Base-by-base conservation (phyloP, 495 filamentous ascomycete species). In the Penicillium robsamsonii region DNA sequence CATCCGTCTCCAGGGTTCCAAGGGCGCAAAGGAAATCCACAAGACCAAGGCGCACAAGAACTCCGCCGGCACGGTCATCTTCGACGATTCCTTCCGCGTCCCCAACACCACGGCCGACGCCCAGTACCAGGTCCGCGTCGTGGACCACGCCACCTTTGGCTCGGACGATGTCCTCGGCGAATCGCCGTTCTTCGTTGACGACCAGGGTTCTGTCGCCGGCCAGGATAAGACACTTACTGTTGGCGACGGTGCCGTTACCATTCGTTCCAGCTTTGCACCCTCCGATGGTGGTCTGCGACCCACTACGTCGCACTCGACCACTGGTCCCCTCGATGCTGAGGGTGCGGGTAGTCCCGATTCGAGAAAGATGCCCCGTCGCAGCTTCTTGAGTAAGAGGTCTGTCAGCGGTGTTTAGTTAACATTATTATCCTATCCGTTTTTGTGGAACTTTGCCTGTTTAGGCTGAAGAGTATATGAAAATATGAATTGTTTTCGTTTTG, bases 11-110 rank as follows among this genome's bases (percentile, higher is more conserved):
- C 55, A 88, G 24, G 73, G 78, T 0, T 57, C 80, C 45, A 92
- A 91, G 73, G 82, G 80, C 47, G 68, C 78, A 10, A 96, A 93
- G 73, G 81, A 87, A 43, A 79, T 96, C 53, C 83, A 89, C 75
- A 97, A 97, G 75, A 93, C 88, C 17, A 96, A 96, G 70, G 75
- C 79, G 15, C 66, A 80, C 64, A 96, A 96, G 71, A 77, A 82
- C 10, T 70, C 80, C 24, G 61, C 65, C 6, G 74, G 69, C 18
- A 85, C 77, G 0, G 78, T 87, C 5, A 73, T 71, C n/a, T 96
- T 84, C 63, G 86, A 89, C 43, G 92, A 96, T 70, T 84, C 81
- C 20, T 92, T 92, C 78, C 87, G 83, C 55, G 81, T 91, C 46
- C 76, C 79, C 35, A 63, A 74, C 53, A 92, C 89, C 63, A 84